phyloP scores from a whole-genome alignment of 768 basidiomycete species.

The Pulveroboletus sp. region DNA sequence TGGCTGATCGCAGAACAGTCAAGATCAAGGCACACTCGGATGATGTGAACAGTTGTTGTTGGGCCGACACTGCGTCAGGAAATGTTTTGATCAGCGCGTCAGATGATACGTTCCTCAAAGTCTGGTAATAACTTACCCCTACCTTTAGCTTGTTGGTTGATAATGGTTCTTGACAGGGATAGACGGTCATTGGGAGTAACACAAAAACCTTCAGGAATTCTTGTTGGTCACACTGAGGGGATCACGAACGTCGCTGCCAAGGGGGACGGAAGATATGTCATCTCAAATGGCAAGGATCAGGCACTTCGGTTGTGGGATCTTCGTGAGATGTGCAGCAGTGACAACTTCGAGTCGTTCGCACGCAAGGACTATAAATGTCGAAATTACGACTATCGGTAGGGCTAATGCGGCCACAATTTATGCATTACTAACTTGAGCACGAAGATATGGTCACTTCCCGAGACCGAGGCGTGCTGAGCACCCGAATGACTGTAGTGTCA shows the following conservation, averaged over 20 bases:
- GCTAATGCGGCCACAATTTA: neutral
- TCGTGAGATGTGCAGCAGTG: slow-evolving; percentile 80
- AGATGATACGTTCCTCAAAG: slow-evolving; percentile 91
- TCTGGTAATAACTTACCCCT: slow-evolving; percentile 60
- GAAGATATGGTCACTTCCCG: slow-evolving; percentile 62
- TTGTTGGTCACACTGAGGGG: slow-evolving; percentile 94
- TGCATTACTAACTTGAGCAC: slow-evolving; percentile 8
- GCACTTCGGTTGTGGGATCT: slow-evolving; percentile 89
- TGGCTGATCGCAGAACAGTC: slow-evolving; percentile 72
- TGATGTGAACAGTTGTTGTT: slow-evolving; percentile 95
- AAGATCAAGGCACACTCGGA: slow-evolving; percentile 83
- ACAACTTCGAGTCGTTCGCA: slow-evolving; percentile 57
- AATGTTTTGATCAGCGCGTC: slow-evolving; percentile 95
- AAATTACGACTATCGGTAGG: slow-evolving; percentile 81
- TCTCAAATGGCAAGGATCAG: slow-evolving; percentile 97
- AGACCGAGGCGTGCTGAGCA: slow-evolving; percentile 60
- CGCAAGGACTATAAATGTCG: slow-evolving; percentile 49
- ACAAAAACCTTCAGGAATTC: slow-evolving; percentile 81
- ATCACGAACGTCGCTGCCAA: slow-evolving; percentile 94
- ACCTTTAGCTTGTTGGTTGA: neutral
- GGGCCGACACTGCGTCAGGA: slow-evolving; percentile 89
- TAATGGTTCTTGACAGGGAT: slow-evolving; percentile 36
- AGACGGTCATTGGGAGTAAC: slow-evolving; percentile 43
- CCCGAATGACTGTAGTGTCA: slow-evolving; percentile 88
- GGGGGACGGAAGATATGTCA: slow-evolving; percentile 91